Base-by-base conservation (phyloP, 768 basidiomycete species). In the Macrolepiota dolichaula region DNA sequence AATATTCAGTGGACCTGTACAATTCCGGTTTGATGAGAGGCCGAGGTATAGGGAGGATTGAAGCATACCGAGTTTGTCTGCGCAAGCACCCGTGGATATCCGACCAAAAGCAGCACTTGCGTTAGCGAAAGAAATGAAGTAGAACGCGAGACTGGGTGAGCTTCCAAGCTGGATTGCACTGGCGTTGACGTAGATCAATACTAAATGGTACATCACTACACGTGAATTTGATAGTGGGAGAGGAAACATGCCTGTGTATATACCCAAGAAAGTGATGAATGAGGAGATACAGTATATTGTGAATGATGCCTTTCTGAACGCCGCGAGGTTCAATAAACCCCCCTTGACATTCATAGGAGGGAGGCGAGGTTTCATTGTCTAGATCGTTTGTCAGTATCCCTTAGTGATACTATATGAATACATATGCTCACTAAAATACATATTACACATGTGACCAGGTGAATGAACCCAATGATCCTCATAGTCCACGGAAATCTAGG, bases 401-500 rank as follows among this genome's bases (percentile, higher is more conserved):
- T 1, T 11, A n/a, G 11, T 47, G n/a, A n/a, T n/a, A n/a, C n/a
- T n/a, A n/a, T n/a, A n/a, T n/a, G n/a, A n/a, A n/a, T n/a, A n/a
- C n/a, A n/a, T n/a, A n/a, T 13, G 62, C 70, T 44, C 37, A 81
- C 79, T 47, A 90, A 60, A 69, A 87, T 89, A 15, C 83, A 79
- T 13, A 82, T 67, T 1, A 79, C 79, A 3, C 91, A 75, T 1
- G 79, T 68, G 13, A 78, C 62, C 0, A 88, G 62, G 0, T 90
- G 69, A 9, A n/a, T n/a, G n/a, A n/a, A n/a, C n/a, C n/a, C n/a
- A n/a, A n/a, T n/a, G n/a, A n/a, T n/a, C n/a, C n/a, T 79, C 79
- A 89, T 83, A 0, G 90, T 89, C 91, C 90, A 92, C 63, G 76
- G 75, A 70, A 92, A 92, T n/a, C 89, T 91, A 40, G n/a, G n/a